Base-by-base conservation (phyloP, 768 basidiomycete genomes). In the Tephrocybe sp. region DNA sequence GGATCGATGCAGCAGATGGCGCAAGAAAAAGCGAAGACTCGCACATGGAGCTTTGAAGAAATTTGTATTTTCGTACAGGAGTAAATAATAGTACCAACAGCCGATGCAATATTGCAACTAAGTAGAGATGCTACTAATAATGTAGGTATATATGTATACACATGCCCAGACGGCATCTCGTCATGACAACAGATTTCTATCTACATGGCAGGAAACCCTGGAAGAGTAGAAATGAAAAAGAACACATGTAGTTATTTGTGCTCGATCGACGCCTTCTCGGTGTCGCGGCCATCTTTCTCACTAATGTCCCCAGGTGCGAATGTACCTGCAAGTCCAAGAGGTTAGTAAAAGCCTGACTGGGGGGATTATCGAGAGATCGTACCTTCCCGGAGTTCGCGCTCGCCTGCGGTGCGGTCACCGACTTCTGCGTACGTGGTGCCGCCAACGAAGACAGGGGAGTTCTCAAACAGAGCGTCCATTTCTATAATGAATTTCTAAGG, bases 391-490 rank as follows among this genome's bases (percentile, higher is more conserved):
- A 75, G 68, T 38, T 75, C 70, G 23, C 68, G 50, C 55, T 75
- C 73, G 4, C 69, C 71, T 3, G 66, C 68, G 9, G 55, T 58
- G 38, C 58, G 68, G 50, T 73, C 69, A n/a, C 61, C 64, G 20
- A 68, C 66, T 36, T 68, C 67, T 18, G 70, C 67, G 52, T 70
- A 75, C 1, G 54, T 51, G 9, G 69, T 72, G 17, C 64, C 61
- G 0, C 69, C 62, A n/a, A 76, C 66, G 40, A 76, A 71, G 3
- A 74, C 3, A 1, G 74, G 75, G 1, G 71, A 60, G 15, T 66
- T 64, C 40, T 69, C 68, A 58, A 76, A 75, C 7, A 74, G 56
- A 4, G 68, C 65, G 51, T 75, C 74, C 73, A 76, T 75, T 58
- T 75, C 73, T 73, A 48, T 17, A 10, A 50, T 37, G 2, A 9